Evolutionary conservation across 176 grass and related monocot species (phyloP), one percentile per base, ranked within the genome.

Genomic region (Cenchrus fungigraminus): DNA sequence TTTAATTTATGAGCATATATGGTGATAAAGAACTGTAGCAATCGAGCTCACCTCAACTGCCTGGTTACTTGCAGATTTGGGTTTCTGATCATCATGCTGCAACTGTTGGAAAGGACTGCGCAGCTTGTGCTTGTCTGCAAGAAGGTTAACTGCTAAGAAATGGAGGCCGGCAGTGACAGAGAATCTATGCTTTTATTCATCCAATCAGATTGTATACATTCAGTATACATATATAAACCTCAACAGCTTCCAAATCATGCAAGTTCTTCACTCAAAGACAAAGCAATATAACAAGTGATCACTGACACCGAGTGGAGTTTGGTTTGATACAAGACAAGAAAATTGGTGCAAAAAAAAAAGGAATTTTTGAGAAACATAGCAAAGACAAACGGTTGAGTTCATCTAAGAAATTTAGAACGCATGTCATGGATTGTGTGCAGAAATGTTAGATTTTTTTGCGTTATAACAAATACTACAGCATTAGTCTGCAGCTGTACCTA

Each of bases 1-100:
- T 61, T 81, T 61, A 50, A 75, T 58, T n/a, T 28, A 43, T 70
- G 12, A 17, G 51, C 20, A 51, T 60, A 60, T 68, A 61, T 43
- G 61, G 60, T 52, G 42, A 68, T 66, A 73, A 66, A 65, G 58
- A 58, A 79, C 74, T 84, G 81, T 71, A 79, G 66, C 58, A 73
- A 29, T 84, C 43, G 74, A 78, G 12, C 34, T 78, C 57, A 83
- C 67, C 81, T 82, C 55, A 86, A 72, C 74, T 65, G 81, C 67
- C 45, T 76, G 42, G n/a, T 79, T 83, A 11, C 87, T 79, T 88
- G 67, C 49, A 73, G 22, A 52, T 73, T 37, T 88, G 67, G 74
- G 67, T 84, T 88, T 88, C 74, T 56, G 80, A 79, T 58, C 11
- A 79, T 58, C 8, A 66, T 51, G 51, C 17, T 61, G 79, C 56